phyloP scores from a whole-genome alignment of 1,139 yeast species.

The Suhomyces bokatorum region DNA sequence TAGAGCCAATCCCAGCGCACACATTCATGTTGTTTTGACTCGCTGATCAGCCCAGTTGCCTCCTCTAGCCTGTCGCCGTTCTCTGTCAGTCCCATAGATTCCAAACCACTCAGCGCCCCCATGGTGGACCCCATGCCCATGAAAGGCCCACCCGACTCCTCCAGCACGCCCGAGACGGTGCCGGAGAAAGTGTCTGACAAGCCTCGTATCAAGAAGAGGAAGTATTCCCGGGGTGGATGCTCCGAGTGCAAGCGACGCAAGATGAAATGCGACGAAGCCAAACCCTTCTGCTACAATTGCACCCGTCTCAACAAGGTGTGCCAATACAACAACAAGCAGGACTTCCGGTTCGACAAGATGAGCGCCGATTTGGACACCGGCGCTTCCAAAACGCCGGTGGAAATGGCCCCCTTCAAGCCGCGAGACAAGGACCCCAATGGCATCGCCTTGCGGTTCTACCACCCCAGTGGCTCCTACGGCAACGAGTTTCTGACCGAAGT shows the following conservation, averaged over 20 bases:
- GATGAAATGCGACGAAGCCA: conserved; percentile 43
- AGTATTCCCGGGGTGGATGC: conserved; percentile 63
- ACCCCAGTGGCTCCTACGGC: conserved; percentile 6
- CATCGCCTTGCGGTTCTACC: conserved; percentile 8
- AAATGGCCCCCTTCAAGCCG: not conserved
- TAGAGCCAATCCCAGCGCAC: too few relatives aligned
- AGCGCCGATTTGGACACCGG: not conserved
- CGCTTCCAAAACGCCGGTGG: not conserved
- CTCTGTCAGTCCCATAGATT: too few relatives aligned
- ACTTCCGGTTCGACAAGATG: conserved; percentile 27
- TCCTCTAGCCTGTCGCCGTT: too few relatives aligned
- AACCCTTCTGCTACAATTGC: conserved; percentile 43
- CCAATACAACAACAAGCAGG: conserved; percentile 38
- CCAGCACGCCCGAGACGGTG: not conserved
- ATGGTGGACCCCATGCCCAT: too few relatives aligned
- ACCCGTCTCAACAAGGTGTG: conserved; percentile 49
- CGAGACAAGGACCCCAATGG: not conserved
- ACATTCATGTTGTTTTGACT: too few relatives aligned
- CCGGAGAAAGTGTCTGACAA: not conserved
- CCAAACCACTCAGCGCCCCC: too few relatives aligned
- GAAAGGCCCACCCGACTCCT: not conserved
- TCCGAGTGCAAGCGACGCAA: conserved; percentile 62
- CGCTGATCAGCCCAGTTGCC: too few relatives aligned
- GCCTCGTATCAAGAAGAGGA: conserved; percentile 37
- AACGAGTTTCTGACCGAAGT: not conserved